phyloP scores from a whole-genome alignment of 495 filamentous ascomycete genomes.

The Wilcoxina mikolae region DNA sequence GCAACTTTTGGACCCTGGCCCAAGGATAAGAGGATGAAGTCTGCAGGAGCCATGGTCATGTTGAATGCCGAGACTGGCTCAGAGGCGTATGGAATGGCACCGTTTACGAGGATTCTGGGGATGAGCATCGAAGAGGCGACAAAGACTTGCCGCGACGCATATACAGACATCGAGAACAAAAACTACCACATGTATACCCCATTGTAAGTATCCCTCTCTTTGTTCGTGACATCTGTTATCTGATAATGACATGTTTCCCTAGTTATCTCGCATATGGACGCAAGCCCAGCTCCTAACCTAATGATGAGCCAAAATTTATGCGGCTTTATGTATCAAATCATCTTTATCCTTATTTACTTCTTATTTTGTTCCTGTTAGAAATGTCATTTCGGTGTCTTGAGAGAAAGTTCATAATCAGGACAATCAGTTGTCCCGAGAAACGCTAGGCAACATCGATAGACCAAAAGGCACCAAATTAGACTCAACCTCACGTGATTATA shows the following conservation, averaged over 20 bases:
- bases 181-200: constrained; percentile 28
- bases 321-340: too few species aligned
- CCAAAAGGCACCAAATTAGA: too few species aligned
- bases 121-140: background rate
- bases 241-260: background rate
- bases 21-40: constrained; percentile 35
- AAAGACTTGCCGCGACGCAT: background rate
- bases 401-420: too few species aligned
- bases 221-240: too few species aligned
- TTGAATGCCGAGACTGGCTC: background rate
- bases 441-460: too few species aligned
- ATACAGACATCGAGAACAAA: background rate
- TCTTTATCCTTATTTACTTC: too few species aligned
- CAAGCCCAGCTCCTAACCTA: too few species aligned
- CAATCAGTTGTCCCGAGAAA: too few species aligned
- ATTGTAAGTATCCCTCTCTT: constrained; percentile 17
- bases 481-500: too few species aligned
- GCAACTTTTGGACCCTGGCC: constrained; percentile 35
- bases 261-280: background rate
- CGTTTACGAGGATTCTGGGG: background rate
- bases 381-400: too few species aligned
- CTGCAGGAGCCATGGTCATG: constrained; percentile 26
- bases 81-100: background rate
- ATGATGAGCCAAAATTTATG: too few species aligned
- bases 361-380: too few species aligned